phyloP scores from a whole-genome alignment of 2,329 filamentous ascomycete species.

The Pezicula rhizophila region DNA sequence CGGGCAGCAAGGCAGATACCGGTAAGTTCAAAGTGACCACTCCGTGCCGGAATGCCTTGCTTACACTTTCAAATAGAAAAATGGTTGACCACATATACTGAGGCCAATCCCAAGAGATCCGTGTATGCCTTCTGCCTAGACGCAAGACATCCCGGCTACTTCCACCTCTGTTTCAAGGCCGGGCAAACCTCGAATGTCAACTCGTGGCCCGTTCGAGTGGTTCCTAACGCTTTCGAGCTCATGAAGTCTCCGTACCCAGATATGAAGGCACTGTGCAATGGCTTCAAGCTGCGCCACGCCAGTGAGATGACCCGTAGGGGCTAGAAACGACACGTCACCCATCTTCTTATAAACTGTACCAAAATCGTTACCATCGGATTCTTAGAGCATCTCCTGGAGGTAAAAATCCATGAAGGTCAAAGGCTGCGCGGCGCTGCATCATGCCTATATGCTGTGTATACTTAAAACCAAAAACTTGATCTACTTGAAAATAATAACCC shows the following conservation, averaged over 20 bases:
- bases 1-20: conserved; percentile 70
- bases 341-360: background rate
- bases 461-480: background rate
- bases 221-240: conserved; percentile 90
- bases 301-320: conserved; percentile 20
- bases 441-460: background rate
- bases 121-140: conserved; percentile 96
- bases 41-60: conserved; percentile 7
- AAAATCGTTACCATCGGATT: background rate
- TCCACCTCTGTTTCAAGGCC: conserved; percentile 93
- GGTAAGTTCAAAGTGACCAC: conserved; percentile 53
- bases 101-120: conserved; percentile 89
- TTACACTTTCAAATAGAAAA: conserved; percentile 53
- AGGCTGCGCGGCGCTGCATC: background rate
- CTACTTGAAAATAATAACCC: too few species aligned
- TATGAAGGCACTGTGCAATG: conserved; percentile 92
- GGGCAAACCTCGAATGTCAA: conserved; percentile 67
- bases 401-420: background rate
- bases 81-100: conserved; percentile 94
- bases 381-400: background rate
- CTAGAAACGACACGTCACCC: conserved; percentile 2
- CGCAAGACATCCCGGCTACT: conserved; percentile 86
- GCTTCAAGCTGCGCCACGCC: conserved; percentile 62
- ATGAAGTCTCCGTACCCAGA: conserved; percentile 86
- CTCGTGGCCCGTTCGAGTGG: conserved; percentile 80